Evolutionary conservation across 2,329 filamentous ascomycete species (phyloP).

Genomic region (Ilyonectria mors-panacis): DNA sequence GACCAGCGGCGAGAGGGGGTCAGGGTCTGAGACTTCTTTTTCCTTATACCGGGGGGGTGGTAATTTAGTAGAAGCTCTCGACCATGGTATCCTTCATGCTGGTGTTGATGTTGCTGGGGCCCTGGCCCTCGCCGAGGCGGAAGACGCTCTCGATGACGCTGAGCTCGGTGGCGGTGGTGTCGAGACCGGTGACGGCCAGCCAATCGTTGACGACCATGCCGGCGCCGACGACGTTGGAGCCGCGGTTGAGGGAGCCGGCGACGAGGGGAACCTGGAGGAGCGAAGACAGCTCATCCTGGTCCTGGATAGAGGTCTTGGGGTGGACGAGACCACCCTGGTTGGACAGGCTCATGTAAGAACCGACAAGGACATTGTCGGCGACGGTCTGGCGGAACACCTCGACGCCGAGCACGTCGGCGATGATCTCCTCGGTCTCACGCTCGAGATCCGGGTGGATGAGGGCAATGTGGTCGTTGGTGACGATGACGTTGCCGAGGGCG

Average conservation of each 20-base stretch:
- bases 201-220: conserved; percentile 79
- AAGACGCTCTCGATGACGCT: conserved; percentile 98
- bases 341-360: conserved; percentile 95
- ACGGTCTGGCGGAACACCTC: conserved; percentile 96
- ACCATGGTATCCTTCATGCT: conserved; percentile 98
- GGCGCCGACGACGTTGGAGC: conserved; percentile 94
- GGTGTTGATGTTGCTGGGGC: conserved; percentile 83
- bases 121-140: conserved; percentile 89
- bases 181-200: conserved; percentile 93
- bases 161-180: conserved; percentile 97
- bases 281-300: conserved; percentile 96
- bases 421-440: conserved; percentile 98
- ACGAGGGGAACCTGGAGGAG: conserved; percentile 96
- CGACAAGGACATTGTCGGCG: conserved; percentile 96
- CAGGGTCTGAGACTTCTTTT: conserved; percentile 6
- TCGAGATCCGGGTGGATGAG: conserved; percentile 97
- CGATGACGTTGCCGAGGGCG: conserved; percentile 96
- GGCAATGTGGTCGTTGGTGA: conserved; percentile 95
- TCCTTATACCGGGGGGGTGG: background rate
- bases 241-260: conserved; percentile 93
- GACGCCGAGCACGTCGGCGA: conserved; percentile 92
- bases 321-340: conserved; percentile 98
- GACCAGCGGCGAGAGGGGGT: background rate
- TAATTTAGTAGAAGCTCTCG: conserved; percentile 92
- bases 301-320: conserved; percentile 95